These are phyloP conservation scores for Gaertneriomyces sp. DNA, from an alignment of 192 early-diverging fungal species.

Conservation along the genomic window DNA sequence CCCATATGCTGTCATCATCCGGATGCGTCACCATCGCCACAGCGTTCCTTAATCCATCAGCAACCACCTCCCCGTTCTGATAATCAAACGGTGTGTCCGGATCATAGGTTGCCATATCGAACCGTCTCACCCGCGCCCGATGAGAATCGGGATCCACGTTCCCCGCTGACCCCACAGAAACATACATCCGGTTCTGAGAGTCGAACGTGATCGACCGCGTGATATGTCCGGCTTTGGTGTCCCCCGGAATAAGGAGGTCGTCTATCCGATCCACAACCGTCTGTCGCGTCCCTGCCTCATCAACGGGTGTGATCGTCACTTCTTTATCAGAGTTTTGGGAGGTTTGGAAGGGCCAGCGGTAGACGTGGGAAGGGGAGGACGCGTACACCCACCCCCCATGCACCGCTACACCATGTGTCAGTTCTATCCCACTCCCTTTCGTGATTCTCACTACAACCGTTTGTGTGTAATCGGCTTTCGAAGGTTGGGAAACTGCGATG, in stretches of 20 bases:
- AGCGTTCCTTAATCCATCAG: conserved; percentile 40
- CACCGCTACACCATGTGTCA: conserved; percentile 33
- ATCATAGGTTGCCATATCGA: background rate
- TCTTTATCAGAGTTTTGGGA: background rate
- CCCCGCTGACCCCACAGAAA: conserved; percentile 28
- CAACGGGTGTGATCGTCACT: background rate
- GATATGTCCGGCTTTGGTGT: conserved; percentile 23
- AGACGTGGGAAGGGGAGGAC: conserved; percentile 23
- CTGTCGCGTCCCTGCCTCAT: too few relatives aligned
- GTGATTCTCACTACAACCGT: conserved; percentile 20
- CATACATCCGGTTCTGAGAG: background rate
- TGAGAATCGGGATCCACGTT: conserved; percentile 37
- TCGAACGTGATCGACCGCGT: conserved; percentile 30
- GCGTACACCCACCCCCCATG: conserved; percentile 32
- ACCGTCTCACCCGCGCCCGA: conserved; percentile 27
- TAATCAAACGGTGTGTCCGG: conserved; percentile 21
- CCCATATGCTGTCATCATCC: conserved; percentile 27
- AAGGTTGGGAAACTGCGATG: background rate
- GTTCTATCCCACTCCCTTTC: background rate
- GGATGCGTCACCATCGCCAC: conserved; percentile 33
- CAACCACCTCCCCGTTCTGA: conserved; percentile 25
- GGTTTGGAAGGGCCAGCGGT: conserved; percentile 27
- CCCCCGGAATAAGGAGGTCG: conserved; percentile 3
- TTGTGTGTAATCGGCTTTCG: background rate
- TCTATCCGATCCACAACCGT: conserved; percentile 35